phyloP scores from a whole-genome alignment of 495 filamentous ascomycete genomes.

The Acidiella bohemica region DNA sequence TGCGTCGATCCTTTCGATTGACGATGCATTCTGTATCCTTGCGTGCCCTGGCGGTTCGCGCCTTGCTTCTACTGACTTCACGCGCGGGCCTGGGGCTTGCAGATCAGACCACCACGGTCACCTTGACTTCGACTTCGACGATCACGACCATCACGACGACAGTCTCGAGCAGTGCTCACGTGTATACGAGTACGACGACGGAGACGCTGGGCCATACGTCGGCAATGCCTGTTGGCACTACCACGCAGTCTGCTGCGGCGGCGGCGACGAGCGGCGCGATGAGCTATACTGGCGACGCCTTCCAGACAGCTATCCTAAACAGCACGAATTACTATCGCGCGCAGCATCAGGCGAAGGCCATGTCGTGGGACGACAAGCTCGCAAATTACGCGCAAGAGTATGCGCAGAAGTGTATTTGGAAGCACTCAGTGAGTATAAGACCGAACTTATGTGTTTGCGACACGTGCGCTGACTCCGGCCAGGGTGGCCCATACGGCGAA shows the following conservation, averaged over 20 bases:
- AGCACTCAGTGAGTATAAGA: conserved; percentile 42
- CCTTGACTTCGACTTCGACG: conserved; percentile 8
- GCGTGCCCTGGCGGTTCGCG: too few species aligned
- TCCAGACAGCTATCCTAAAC: conserved; percentile 39
- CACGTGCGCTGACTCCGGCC: conserved; percentile 2
- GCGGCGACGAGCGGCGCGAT: background rate
- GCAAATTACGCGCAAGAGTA: conserved; percentile 41
- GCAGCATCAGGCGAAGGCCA: conserved; percentile 45
- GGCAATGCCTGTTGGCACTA: too few species aligned
- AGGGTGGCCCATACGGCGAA: conserved; percentile 60
- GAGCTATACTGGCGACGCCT: conserved; percentile 5
- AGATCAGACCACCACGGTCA: conserved; percentile 8
- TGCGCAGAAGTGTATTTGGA: conserved; percentile 42
- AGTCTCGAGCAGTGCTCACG: background rate
- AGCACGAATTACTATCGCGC: conserved; percentile 54
- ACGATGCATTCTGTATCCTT: too few species aligned
- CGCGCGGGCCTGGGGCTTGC: too few species aligned
- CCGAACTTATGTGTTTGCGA: conserved; percentile 2
- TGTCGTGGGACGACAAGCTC: conserved; percentile 55
- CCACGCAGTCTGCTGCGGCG: conserved; percentile 1
- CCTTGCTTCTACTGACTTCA: too few species aligned
- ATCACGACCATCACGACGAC: conserved; percentile 11
- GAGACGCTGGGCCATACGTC: conserved; percentile 1
- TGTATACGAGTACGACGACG: background rate
- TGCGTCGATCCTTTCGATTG: too few species aligned